Conservation (phyloP, 192 early-diverging fungal genomes). For the Gigaspora rosea region DNA sequence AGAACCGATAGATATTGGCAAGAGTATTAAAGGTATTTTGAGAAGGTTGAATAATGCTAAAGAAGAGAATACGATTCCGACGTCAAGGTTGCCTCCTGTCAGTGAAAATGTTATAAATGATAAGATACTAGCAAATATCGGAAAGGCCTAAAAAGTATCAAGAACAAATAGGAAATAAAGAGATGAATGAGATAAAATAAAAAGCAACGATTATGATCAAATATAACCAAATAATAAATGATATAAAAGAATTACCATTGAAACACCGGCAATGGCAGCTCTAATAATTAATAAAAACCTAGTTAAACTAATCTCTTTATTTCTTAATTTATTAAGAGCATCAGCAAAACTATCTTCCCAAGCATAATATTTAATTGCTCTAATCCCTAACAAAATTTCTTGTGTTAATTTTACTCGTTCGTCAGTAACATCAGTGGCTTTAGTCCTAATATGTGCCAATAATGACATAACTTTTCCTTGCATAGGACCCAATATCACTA, state of each 20-base stretch:
- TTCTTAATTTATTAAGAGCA: constrained; percentile 59
- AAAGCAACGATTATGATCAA: too few species aligned
- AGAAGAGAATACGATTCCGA: constrained; percentile 59
- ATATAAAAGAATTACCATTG: constrained; percentile 47
- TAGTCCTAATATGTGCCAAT: constrained; percentile 40
- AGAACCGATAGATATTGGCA: constrained; percentile 62
- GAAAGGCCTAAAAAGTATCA: constrained; percentile 32
- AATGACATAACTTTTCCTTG: constrained; percentile 38
- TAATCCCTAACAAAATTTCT: constrained; percentile 70
- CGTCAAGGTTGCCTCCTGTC: constrained; percentile 41
- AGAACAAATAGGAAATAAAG: too few species aligned
- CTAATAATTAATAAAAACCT: constrained; percentile 53
- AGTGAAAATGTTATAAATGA: constrained; percentile 42
- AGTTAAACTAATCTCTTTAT: constrained; percentile 56
- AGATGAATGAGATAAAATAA: too few species aligned
- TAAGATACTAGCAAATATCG: constrained; percentile 45
- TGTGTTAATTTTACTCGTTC: constrained; percentile 70
- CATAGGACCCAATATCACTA: constrained; percentile 46
- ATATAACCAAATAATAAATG: too few species aligned
- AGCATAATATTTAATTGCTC: constrained; percentile 74
- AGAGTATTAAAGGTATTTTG: constrained; percentile 57
- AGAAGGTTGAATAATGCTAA: constrained; percentile 70
- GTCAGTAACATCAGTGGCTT: constrained; percentile 63
- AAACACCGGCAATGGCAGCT: constrained; percentile 52
- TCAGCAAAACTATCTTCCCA: constrained; percentile 67